These are phyloP conservation scores for Phytophthora aleatoria DNA, from an alignment of 352 stramenopile species.

Conservation along the genomic window DNA sequence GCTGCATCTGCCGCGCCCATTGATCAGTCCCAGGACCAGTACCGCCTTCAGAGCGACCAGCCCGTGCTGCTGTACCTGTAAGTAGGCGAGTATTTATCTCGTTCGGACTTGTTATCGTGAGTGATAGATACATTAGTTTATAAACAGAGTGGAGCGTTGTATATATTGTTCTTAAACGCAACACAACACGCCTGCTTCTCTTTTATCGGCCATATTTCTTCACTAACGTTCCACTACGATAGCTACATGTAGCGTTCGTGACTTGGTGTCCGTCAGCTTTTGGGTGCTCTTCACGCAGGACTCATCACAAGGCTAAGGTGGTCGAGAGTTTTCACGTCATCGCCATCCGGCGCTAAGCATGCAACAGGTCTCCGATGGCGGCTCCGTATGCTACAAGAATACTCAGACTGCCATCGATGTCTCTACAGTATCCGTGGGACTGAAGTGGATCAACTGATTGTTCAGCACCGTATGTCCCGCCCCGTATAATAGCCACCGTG, in stretches of 20 bases:
- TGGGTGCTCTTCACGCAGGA: slow-evolving; percentile 7
- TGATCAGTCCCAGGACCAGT: slow-evolving; percentile 32
- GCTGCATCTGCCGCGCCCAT: slow-evolving; percentile 5
- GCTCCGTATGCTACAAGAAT: slow-evolving; percentile 23
- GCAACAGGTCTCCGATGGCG: slow-evolving; percentile 26
- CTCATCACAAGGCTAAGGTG: slow-evolving; percentile 26
- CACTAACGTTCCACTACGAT: neutral
- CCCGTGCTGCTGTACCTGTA: slow-evolving; percentile 42
- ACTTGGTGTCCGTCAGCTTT: neutral
- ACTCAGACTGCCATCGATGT: slow-evolving; percentile 17
- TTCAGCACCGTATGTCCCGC: slow-evolving; percentile 26
- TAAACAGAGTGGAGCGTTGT: slow-evolving; percentile 38
- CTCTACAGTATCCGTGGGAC: slow-evolving; percentile 27
- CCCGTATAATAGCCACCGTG: slow-evolving; percentile 7
- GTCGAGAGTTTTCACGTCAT: slow-evolving; percentile 27
- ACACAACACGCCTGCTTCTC: slow-evolving; percentile 18
- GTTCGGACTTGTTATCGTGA: slow-evolving; percentile 32
- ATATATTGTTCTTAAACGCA: slow-evolving; percentile 34
- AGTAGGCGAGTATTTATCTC: slow-evolving; percentile 13
- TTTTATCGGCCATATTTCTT: slow-evolving; percentile 1
- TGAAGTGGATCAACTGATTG: slow-evolving; percentile 25
- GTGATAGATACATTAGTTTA: slow-evolving; percentile 51
- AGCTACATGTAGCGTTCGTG: neutral
- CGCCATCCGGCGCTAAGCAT: slow-evolving; percentile 27
- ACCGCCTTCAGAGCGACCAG: slow-evolving; percentile 38